Conservation (phyloP, 352 stramenopile genomes). For the Peronospora farinosa region DNA sequence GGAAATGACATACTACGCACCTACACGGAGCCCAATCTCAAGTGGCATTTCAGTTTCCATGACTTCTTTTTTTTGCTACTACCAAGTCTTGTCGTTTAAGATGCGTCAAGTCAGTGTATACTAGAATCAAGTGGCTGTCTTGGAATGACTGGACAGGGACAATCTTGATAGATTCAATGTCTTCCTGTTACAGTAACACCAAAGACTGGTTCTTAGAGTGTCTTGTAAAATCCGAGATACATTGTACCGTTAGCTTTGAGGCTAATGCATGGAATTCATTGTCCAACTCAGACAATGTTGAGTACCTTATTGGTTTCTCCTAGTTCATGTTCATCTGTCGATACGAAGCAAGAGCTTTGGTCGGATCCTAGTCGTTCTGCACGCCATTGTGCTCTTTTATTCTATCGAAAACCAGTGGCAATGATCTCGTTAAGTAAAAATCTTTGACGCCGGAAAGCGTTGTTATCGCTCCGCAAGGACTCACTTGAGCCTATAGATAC, state of each 20-base stretch:
- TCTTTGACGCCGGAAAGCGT: conserved; percentile 42
- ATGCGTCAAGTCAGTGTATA: neutral
- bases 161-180: no score
- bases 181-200: no score
- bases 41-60: conserved; percentile 50
- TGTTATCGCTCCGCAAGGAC: conserved; percentile 61
- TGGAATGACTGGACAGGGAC: no score
- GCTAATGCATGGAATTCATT: no score
- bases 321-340: conserved; percentile 11
- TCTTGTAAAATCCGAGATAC: no score
- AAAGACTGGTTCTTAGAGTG: no score
- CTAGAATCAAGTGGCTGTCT: neutral
- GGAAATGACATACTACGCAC: conserved; percentile 30
- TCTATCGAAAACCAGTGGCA: conserved; percentile 24
- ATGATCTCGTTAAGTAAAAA: conserved; percentile 53
- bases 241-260: no score
- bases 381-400: conserved; percentile 8
- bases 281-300: no score
- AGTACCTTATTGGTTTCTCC: no score
- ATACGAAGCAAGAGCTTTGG: conserved; percentile 7
- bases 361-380: conserved; percentile 11
- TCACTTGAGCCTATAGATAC: conserved; percentile 51
- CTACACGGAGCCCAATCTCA: conserved; percentile 59
- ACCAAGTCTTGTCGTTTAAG: no score
- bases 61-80: neutral